Conservation (phyloP, 2,329 filamentous ascomycete species). For the Penicillium sp. region DNA sequence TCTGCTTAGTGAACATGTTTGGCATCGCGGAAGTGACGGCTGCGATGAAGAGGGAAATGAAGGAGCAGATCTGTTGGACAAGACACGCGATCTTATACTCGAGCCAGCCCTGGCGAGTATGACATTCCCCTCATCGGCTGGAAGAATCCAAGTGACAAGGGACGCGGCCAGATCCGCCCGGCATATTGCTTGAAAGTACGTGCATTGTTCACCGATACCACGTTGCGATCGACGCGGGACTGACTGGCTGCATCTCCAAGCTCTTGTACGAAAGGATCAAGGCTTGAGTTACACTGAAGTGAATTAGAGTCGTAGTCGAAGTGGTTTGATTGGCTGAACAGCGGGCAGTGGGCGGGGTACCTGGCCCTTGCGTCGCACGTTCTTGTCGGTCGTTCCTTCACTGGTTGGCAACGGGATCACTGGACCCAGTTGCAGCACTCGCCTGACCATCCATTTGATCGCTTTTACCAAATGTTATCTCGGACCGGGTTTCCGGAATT, state of each 20-base stretch:
- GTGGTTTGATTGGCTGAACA: not conserved
- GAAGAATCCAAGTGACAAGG: not conserved
- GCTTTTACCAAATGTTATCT: not conserved
- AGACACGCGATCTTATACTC: slow-evolving; percentile 22
- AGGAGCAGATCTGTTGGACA: slow-evolving; percentile 5
- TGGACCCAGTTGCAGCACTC: too few species aligned
- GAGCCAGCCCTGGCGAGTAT: not conserved
- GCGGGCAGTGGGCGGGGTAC: not conserved
- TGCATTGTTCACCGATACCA: slow-evolving; percentile 5
- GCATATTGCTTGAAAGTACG: not conserved
- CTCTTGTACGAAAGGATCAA: not conserved
- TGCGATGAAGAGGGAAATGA: slow-evolving; percentile 8
- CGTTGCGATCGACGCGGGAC: slow-evolving; percentile 14
- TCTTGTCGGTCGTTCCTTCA: not conserved
- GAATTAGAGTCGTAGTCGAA: not conserved
- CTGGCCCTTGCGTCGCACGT: slow-evolving; percentile 4
- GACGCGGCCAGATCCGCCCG: not conserved
- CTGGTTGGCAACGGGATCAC: not conserved
- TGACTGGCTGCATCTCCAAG: slow-evolving; percentile 17
- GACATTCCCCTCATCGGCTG: not conserved
- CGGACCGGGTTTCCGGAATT: not conserved
- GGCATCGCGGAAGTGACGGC: not conserved
- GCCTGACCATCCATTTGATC: too few species aligned
- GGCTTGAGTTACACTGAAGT: not conserved
- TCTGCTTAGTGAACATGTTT: slow-evolving; percentile 54